phyloP scores from a whole-genome alignment of 1,284 basidiomycete genomes.

The Trichosporon asahii region DNA sequence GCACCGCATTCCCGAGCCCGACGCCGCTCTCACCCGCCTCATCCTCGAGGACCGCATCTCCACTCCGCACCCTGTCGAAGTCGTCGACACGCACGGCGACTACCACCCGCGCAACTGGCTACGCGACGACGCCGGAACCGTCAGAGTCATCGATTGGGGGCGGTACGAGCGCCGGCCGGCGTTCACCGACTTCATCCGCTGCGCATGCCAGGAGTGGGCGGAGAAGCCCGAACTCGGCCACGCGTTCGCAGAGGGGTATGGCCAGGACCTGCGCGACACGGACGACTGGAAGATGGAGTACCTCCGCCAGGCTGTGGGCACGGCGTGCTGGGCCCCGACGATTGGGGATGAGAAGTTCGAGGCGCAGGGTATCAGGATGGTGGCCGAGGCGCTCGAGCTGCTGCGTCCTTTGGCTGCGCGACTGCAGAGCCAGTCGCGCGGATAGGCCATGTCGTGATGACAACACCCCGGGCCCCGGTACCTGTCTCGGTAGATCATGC shows the following conservation, averaged over 20 bases:
- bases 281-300: constrained; percentile 7
- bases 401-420: not conserved
- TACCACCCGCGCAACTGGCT: constrained; percentile 8
- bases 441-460: not conserved
- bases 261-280: not conserved
- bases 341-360: not conserved
- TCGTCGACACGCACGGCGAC: constrained; percentile 2
- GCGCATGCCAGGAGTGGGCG: not conserved
- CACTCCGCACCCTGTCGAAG: not conserved
- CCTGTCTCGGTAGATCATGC: not conserved
- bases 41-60: not conserved
- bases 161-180: not conserved
- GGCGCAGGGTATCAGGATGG: not conserved
- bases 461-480: not conserved
- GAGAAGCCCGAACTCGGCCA: not conserved
- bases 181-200: constrained; percentile 6
- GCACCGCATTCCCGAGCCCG: not conserved
- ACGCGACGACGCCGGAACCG: not conserved
- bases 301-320: not conserved
- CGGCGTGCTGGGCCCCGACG: not conserved
- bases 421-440: too few species aligned
- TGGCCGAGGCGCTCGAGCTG: not conserved
- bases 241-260: not conserved
- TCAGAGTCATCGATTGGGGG: not conserved
- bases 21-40: not conserved